These are phyloP conservation scores for Diaporthe ilicicola DNA, from an alignment of 2,329 filamentous ascomycete genomes.

Conservation along the genomic window DNA sequence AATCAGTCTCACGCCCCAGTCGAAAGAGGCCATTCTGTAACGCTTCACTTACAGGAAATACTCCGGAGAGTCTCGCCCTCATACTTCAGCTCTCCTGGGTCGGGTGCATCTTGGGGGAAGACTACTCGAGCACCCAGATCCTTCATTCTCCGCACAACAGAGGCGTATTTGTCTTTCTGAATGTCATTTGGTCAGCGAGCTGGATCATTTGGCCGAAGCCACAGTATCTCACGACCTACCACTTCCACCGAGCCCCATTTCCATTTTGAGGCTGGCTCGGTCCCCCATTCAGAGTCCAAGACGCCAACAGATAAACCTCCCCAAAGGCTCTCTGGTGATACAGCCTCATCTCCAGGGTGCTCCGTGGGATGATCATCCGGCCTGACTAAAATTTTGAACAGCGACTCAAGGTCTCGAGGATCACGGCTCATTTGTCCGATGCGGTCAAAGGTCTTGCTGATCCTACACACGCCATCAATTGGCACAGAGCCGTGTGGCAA, in stretches of 20 bases:
- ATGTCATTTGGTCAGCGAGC: too few species aligned
- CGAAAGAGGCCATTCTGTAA: neutral
- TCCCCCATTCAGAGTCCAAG: conserved; percentile 34
- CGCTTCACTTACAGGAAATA: conserved; percentile 32
- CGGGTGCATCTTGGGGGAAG: conserved; percentile 30
- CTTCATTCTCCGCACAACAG: conserved; percentile 31
- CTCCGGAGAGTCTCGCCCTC: conserved; percentile 32
- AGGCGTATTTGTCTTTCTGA: conserved; percentile 33
- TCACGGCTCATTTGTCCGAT: conserved; percentile 38
- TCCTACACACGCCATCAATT: conserved; percentile 32
- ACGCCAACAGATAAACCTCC: conserved; percentile 33
- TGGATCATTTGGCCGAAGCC: too few species aligned
- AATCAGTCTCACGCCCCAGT: neutral
- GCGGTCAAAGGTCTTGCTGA: conserved; percentile 36
- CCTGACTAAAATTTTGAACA: conserved; percentile 30
- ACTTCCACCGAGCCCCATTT: conserved; percentile 36
- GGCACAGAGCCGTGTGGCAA: conserved; percentile 31
- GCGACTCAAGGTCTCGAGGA: conserved; percentile 34
- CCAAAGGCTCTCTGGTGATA: neutral
- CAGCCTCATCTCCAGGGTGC: neutral
- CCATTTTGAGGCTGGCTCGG: conserved; percentile 19
- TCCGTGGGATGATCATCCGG: neutral
- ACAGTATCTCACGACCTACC: conserved; percentile 24
- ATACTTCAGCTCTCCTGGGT: conserved; percentile 21
- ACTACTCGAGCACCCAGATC: conserved; percentile 31